These are phyloP conservation scores for Trichosanthes cucumerina DNA, from an alignment of 306 rosid genomes.

Conservation along the genomic window DNA sequence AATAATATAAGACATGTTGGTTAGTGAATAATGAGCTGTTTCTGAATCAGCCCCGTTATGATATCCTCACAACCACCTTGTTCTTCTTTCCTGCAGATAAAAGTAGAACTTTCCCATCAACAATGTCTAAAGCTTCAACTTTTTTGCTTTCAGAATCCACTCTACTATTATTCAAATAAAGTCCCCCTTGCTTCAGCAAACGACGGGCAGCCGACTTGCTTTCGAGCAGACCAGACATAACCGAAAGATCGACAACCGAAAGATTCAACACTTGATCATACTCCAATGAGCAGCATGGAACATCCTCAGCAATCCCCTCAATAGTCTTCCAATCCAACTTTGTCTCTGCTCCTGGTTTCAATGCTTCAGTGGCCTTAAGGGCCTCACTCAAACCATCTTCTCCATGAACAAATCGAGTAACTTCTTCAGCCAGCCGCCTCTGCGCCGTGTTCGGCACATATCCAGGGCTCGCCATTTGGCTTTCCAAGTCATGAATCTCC, in stretches of 20 bases:
- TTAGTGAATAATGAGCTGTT: constrained; percentile 15
- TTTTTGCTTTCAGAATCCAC: constrained; percentile 60
- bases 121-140: constrained; percentile 55
- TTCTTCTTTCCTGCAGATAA: constrained; percentile 94
- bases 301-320: constrained; percentile 78
- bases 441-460: constrained; percentile 68
- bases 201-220: constrained; percentile 89
- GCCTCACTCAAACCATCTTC: constrained; percentile 80
- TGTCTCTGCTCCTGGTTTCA: constrained; percentile 84
- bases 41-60: constrained; percentile 15
- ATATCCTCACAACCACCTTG: constrained; percentile 76
- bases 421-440: constrained; percentile 80
- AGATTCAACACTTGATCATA: constrained; percentile 52
- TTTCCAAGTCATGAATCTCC: constrained; percentile 52
- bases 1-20: constrained; percentile 6
- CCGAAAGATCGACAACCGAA: constrained; percentile 70
- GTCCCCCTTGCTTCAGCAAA: constrained; percentile 86
- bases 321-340: constrained; percentile 78
- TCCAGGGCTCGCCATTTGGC: constrained; percentile 44
- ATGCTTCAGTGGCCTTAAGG: constrained; percentile 71
- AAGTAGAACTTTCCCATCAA: constrained; percentile 84
- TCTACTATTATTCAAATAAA: constrained; percentile 76
- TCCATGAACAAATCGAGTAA: constrained; percentile 77
- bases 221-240: constrained; percentile 68
- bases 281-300: constrained; percentile 67